Evolutionary conservation across 148 eudicot species (phyloP).

Genomic region (Dianthus caryophyllus): DNA sequence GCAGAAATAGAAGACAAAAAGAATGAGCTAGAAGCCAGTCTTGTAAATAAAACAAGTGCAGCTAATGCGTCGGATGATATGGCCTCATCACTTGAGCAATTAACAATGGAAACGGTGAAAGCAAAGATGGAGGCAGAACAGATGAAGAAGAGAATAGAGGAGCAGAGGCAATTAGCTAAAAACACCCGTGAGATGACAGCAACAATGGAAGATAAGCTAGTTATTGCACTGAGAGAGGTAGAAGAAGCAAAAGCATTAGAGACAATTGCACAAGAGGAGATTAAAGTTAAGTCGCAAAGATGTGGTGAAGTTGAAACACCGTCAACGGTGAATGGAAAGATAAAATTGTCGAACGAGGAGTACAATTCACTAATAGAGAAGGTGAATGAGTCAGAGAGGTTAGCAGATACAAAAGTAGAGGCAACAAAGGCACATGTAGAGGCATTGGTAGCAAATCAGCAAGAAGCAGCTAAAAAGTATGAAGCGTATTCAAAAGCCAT

Average conservation of each 20-base stretch:
- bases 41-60: slow-evolving; percentile 30
- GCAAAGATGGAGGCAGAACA: slow-evolving; percentile 41
- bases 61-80: slow-evolving; percentile 34
- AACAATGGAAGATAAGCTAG: slow-evolving; percentile 42
- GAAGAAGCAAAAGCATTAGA: slow-evolving; percentile 61
- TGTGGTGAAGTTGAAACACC: slow-evolving; percentile 21
- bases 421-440: slow-evolving; percentile 62
- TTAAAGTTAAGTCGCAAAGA: slow-evolving; percentile 26
- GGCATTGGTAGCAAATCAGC: slow-evolving; percentile 45
- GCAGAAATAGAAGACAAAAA: slow-evolving; percentile 38
- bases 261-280: slow-evolving; percentile 43
- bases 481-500: slow-evolving; percentile 50
- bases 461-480: slow-evolving; percentile 41
- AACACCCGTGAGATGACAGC: slow-evolving; percentile 22
- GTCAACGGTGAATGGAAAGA: slow-evolving; percentile 31
- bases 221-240: slow-evolving; percentile 38
- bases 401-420: slow-evolving; percentile 52
- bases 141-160: slow-evolving; percentile 24
- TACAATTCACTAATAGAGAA: slow-evolving; percentile 46
- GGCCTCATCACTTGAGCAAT: slow-evolving; percentile 31
- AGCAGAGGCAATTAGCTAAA: slow-evolving; percentile 40
- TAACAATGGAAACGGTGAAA: slow-evolving; percentile 34
- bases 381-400: slow-evolving; percentile 33
- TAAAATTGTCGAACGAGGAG: slow-evolving; percentile 42
- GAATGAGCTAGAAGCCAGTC: slow-evolving; percentile 41